Base-by-base conservation (phyloP, 208 protist genomes). In the Leptomonas pyrrhocoris region DNA sequence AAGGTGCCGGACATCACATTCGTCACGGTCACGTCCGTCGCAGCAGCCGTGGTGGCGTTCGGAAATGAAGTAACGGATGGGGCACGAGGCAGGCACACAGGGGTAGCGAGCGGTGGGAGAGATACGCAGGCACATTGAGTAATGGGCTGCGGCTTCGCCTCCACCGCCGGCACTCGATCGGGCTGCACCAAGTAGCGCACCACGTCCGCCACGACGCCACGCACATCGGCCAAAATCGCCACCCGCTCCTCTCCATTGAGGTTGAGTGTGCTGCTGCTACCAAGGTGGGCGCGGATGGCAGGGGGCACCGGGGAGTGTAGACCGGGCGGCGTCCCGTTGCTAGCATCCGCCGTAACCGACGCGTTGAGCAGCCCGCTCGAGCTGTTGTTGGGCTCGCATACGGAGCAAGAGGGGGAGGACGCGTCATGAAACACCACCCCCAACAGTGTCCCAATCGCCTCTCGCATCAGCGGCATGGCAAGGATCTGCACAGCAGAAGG, bases 401-500 rank as follows among this genome's bases (percentile, higher is more conserved):
- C 77, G 2, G 81, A 78, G 86, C 80, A 42, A 13, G 38, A 42
- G 38, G 38, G 13, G 1, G 79, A 72, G 38, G 80, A 79, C n/a
- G 82, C 72, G 40, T 91, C 85, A 40, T 85, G 82, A 2, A 82
- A 53, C 15, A 88, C 82, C 7, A 91, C 77, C 0, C 77, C 85
- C 13, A 91, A 70, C 23, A 91, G 75, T 15, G 85, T 60, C 88
- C 85, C 56, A 61, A 43, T 46, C 43, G 21, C 25, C 85, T 82
- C 42, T 93, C 87, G 11, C 79, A n/a, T 77, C 25, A 68, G 73
- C 12, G 90, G 77, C 16, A 94, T 60, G 9, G 80, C 79, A 5
- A 65, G 53, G 28, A 92, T 75, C 70, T 70, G 53, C 45, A 57
- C 4, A 81, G 81, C 31, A 95, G 65, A 3, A 82, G 77, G 18